These are phyloP conservation scores for Phaeodactylum tricornutum DNA, from an alignment of 108 stramenopile species.

Conservation along the genomic window DNA sequence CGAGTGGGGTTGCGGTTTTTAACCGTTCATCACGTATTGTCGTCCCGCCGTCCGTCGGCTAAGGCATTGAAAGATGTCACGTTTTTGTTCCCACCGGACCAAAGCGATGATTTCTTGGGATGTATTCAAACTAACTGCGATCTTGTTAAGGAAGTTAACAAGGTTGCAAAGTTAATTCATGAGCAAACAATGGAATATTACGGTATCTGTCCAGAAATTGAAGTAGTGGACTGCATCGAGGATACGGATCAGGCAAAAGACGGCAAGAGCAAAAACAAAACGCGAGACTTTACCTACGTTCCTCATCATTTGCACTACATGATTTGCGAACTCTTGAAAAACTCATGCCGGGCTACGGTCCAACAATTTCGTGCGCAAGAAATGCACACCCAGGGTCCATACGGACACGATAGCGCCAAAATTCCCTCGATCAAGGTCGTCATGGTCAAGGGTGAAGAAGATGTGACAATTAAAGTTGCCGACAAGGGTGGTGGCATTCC, in stretches of 20 bases:
- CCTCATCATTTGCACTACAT: slow-evolving; percentile 95
- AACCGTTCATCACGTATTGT: slow-evolving; percentile 82
- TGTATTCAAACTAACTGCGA: slow-evolving; percentile 72
- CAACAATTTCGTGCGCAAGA: neutral
- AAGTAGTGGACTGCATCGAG: slow-evolving; percentile 54
- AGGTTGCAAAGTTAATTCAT: slow-evolving; percentile 45
- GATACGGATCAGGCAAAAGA: slow-evolving; percentile 2
- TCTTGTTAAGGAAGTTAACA: slow-evolving; percentile 46
- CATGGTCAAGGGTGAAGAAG: slow-evolving; percentile 93
- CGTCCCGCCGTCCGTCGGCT: slow-evolving; percentile 16
- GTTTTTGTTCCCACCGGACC: slow-evolving; percentile 11
- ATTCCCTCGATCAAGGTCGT: slow-evolving; percentile 83
- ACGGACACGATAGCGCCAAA: slow-evolving; percentile 30
- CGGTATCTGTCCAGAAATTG: slow-evolving; percentile 69
- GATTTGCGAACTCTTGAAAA: slow-evolving; percentile 93
- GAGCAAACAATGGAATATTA: slow-evolving; percentile 48
- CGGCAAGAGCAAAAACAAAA: slow-evolving; percentile 2
- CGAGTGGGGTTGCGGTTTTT: slow-evolving; percentile 84
- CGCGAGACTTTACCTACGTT: slow-evolving; percentile 71
- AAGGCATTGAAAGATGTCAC: slow-evolving; percentile 19
- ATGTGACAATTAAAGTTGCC: slow-evolving; percentile 95
- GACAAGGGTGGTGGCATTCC: slow-evolving; percentile 97
- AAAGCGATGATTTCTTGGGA: slow-evolving; percentile 30
- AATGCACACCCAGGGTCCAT: slow-evolving; percentile 9
- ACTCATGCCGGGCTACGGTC: slow-evolving; percentile 87